These are phyloP conservation scores for Verticillium nubilum DNA, from an alignment of 2,329 filamentous ascomycete species.

Conservation along the genomic window DNA sequence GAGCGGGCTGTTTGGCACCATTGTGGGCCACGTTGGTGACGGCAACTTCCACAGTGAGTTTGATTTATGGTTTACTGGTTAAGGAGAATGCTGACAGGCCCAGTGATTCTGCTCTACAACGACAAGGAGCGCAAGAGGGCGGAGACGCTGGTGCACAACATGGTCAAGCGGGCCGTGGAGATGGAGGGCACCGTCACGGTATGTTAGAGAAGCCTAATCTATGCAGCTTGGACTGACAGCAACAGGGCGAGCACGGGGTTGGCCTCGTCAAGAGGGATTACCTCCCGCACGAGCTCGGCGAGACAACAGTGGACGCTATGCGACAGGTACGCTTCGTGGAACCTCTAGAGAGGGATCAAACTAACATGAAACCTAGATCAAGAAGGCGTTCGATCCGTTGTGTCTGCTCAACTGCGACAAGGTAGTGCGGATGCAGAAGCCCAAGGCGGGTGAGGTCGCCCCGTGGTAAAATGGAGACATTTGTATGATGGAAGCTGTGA, in stretches of 20 bases:
- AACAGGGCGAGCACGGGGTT: constrained; percentile 72
- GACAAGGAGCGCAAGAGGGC: constrained; percentile 62
- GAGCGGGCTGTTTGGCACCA: constrained; percentile 38
- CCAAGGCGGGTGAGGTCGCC: constrained; percentile 39
- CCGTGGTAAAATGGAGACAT: constrained; percentile 31
- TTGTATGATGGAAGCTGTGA: neutral
- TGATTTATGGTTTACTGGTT: no score
- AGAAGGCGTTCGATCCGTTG: constrained; percentile 73
- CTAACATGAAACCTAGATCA: constrained; percentile 48
- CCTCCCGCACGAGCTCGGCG: constrained; percentile 70
- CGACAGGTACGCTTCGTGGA: constrained; percentile 53
- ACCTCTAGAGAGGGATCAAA: neutral
- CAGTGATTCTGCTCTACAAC: constrained; percentile 54
- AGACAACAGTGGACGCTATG: constrained; percentile 74
- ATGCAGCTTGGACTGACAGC: constrained; percentile 3
- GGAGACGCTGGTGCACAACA: constrained; percentile 69
- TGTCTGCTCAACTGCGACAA: constrained; percentile 67
- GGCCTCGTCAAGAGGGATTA: constrained; percentile 83
- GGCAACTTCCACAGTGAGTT: constrained; percentile 67
- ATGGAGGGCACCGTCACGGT: constrained; percentile 79
- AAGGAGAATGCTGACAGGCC: no score
- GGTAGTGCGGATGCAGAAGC: constrained; percentile 56
- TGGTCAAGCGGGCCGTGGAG: constrained; percentile 82
- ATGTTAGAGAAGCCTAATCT: constrained; percentile 14
- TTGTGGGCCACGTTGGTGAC: constrained; percentile 71